phyloP scores from a whole-genome alignment of 305 asterid species.

The Fraxinus sp. region DNA sequence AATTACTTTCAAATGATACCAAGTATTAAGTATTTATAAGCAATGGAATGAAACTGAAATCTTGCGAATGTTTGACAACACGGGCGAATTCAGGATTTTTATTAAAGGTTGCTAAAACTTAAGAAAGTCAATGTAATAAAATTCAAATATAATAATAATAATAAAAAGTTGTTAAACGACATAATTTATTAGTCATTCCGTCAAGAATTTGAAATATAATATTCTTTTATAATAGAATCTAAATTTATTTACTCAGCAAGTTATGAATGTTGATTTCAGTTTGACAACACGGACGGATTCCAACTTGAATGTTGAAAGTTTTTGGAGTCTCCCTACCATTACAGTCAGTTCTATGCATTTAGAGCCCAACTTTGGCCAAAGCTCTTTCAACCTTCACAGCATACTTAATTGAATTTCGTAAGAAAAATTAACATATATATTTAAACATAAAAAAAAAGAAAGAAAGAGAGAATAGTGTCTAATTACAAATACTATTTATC shows the following conservation, averaged over 20 bases:
- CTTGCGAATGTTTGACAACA: not conserved
- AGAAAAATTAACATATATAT: slow-evolving; percentile 6
- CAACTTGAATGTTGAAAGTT: not conserved
- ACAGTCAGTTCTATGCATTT: not conserved
- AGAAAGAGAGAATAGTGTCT: not conserved
- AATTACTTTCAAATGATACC: not conserved
- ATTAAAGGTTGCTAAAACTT: not conserved
- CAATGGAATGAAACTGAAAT: not conserved
- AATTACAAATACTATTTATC: not conserved
- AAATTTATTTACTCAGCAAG: not conserved
- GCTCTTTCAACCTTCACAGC: not conserved
- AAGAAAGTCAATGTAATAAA: not conserved
- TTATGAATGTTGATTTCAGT: not conserved
- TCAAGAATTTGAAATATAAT: not conserved
- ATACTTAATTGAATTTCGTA: not conserved
- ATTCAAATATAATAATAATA: no score
- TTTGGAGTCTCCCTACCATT: not conserved
- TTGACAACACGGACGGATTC: not conserved
- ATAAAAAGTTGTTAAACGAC: not conserved
- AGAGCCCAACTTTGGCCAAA: not conserved
- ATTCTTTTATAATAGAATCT: not conserved
- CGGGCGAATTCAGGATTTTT: not conserved
- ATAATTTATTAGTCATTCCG: no score
- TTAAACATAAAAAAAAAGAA: not conserved
- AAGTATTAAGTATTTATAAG: not conserved